A percentile compares a stretch with the other conserved stretches of the same genome.
Conservation (phyloP, 768 basidiomycete genomes). For the Dentipellis fragilis region DNA sequence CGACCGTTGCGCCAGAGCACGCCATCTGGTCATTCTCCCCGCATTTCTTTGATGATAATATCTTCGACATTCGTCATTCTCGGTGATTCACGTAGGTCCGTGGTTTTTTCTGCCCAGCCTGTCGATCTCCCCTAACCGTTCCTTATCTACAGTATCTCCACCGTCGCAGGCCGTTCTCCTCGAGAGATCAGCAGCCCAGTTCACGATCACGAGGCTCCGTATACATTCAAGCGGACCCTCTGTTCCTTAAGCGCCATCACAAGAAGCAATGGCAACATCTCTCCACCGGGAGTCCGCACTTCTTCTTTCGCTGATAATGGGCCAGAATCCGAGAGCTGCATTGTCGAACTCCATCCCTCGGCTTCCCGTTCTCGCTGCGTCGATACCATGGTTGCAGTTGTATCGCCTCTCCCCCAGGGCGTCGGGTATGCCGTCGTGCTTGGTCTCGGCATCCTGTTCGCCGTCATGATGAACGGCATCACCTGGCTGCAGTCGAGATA, state of each 20-base stretch:
- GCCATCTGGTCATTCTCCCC: neutral
- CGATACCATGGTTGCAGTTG: neutral
- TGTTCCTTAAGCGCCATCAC: neutral
- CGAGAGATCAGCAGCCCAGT: too few relatives aligned
- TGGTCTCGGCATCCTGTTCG: constrained; percentile 21
- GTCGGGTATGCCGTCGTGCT: constrained; percentile 22
- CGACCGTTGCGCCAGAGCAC: neutral
- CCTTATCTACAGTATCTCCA: too few relatives aligned
- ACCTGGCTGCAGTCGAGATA: constrained; percentile 19
- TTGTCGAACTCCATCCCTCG: neutral
- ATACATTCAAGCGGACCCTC: neutral
- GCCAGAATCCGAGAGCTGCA: neutral
- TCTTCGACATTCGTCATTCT: too few relatives aligned
- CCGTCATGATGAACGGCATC: constrained; percentile 20
- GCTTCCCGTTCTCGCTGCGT: neutral
- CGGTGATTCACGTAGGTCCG: too few relatives aligned
- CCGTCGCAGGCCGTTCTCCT: too few relatives aligned
- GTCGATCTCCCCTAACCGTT: too few relatives aligned
- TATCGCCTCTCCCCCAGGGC: constrained; percentile 15
- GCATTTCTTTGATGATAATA: too few relatives aligned
- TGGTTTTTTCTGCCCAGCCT: too few relatives aligned
- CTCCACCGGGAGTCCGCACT: neutral
- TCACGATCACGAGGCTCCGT: too few relatives aligned
- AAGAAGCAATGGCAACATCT: neutral
- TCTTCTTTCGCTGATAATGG: neutral